Conservation (phyloP, 257 asterid species). For the Solanum pennellii region DNA sequence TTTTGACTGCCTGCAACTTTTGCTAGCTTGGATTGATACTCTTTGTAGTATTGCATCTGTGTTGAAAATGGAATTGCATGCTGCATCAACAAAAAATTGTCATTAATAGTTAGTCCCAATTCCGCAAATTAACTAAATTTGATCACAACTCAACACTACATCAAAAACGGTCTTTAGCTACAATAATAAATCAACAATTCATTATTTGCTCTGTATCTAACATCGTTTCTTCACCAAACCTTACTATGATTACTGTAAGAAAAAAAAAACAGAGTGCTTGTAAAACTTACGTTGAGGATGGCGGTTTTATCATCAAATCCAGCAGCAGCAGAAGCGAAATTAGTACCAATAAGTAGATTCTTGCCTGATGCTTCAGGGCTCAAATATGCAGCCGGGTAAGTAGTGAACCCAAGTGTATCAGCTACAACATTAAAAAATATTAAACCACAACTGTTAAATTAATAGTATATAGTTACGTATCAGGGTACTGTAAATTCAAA, state of each 20-base stretch:
- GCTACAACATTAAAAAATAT: slow-evolving; percentile 25
- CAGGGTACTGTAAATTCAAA: no score
- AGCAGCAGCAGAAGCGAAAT: slow-evolving; percentile 90
- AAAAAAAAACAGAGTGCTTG: background rate
- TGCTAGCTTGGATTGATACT: slow-evolving; percentile 61
- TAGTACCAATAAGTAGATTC: slow-evolving; percentile 64
- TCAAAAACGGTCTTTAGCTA: background rate
- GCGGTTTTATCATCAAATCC: slow-evolving; percentile 92
- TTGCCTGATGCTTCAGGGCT: slow-evolving; percentile 95
- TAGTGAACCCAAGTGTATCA: slow-evolving; percentile 69
- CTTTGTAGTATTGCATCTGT: slow-evolving; percentile 60
- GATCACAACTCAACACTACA: background rate
- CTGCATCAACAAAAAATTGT: slow-evolving; percentile 24
- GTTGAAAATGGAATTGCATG: slow-evolving; percentile 67
- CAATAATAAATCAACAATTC: no score
- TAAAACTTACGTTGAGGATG: slow-evolving; percentile 32
- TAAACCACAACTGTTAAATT: background rate
- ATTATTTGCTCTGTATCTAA: background rate
- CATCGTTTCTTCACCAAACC: background rate
- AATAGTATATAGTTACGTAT: no score
- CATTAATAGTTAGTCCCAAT: background rate
- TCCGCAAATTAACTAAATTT: background rate
- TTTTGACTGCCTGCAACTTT: slow-evolving; percentile 46
- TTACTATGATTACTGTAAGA: background rate
- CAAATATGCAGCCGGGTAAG: slow-evolving; percentile 66